phyloP scores from a whole-genome alignment of 352 stramenopile species.

The Pythium oligandrum region DNA sequence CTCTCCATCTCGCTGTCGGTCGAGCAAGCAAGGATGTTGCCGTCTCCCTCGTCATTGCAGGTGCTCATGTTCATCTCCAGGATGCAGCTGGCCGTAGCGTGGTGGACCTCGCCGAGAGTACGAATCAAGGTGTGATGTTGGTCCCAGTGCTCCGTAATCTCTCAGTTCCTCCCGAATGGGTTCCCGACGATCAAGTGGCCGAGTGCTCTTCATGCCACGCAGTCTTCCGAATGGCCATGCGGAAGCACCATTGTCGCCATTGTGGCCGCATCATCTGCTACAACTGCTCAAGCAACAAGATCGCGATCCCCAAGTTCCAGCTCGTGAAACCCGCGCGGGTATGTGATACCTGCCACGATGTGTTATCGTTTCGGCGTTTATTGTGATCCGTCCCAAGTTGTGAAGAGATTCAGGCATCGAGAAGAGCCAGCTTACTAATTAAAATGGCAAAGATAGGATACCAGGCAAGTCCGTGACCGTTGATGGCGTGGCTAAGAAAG shows the following conservation, averaged over 20 bases:
- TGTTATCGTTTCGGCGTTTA: slow-evolving; percentile 76
- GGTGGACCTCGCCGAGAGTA: slow-evolving; percentile 79
- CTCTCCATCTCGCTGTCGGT: slow-evolving; percentile 73
- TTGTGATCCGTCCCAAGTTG: slow-evolving; percentile 9
- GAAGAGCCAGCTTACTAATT: not conserved
- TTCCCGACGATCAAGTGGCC: slow-evolving; percentile 60
- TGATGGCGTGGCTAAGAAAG: too few relatives aligned
- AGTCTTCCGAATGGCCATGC: slow-evolving; percentile 75
- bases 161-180: slow-evolving; percentile 47
- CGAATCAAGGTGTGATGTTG: slow-evolving; percentile 73
- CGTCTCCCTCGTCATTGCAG: slow-evolving; percentile 64
- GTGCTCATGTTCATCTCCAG: slow-evolving; percentile 72
- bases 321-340: slow-evolving; percentile 61
- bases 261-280: slow-evolving; percentile 82
- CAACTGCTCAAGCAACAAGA: slow-evolving; percentile 84
- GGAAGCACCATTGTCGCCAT: slow-evolving; percentile 80
- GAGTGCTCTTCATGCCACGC: slow-evolving; percentile 76
- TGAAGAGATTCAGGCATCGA: slow-evolving; percentile 18
- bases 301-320: slow-evolving; percentile 82
- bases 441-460: too few relatives aligned
- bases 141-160: slow-evolving; percentile 81
- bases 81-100: slow-evolving; percentile 79
- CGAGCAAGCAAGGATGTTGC: slow-evolving; percentile 67
- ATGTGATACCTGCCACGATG: slow-evolving; percentile 82
- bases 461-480: too few relatives aligned